Evolutionary conservation across 1,139 yeast species (phyloP).

Genomic region (Geotrichum fermentans): DNA sequence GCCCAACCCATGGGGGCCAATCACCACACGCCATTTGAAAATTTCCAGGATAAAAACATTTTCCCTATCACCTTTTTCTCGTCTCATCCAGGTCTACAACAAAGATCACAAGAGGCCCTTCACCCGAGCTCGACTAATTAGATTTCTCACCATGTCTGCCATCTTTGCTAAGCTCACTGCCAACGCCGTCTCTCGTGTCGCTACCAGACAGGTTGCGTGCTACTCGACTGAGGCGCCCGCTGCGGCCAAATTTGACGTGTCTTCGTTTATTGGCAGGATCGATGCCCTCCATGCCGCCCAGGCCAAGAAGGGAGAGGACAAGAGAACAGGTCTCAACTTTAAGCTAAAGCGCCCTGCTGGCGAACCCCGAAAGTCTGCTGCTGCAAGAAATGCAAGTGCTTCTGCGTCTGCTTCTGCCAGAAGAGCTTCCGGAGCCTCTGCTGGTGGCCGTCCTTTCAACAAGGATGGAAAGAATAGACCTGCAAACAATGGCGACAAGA

Average conservation of each 20-base stretch:
- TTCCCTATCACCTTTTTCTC: not conserved
- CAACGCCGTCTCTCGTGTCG: conserved; percentile 1
- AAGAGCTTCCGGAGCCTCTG: not conserved
- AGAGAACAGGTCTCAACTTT: conserved; percentile 5
- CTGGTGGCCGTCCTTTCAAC: not conserved
- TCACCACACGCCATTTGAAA: not conserved
- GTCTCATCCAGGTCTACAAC: not conserved
- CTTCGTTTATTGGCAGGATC: conserved; percentile 30
- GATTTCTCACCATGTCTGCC: not conserved
- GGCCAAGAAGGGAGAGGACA: conserved; percentile 21
- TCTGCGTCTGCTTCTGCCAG: not conserved
- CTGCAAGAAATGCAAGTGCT: not conserved
- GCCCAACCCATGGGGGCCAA: not conserved
- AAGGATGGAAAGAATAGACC: not conserved
- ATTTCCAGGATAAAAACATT: not conserved
- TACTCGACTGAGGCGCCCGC: conserved; percentile 16
- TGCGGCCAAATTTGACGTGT: conserved; percentile 26
- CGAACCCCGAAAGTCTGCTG: not conserved
- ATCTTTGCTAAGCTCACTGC: conserved; percentile 6
- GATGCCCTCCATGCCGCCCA: conserved; percentile 30
- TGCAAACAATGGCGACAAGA: not conserved
- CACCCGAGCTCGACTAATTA: not conserved
- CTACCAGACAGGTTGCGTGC: conserved; percentile 10
- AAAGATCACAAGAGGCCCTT: not conserved
- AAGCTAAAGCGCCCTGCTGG: not conserved